Conservation (phyloP, 1,139 yeast genomes). For the Geotrichum macrosporum region DNA sequence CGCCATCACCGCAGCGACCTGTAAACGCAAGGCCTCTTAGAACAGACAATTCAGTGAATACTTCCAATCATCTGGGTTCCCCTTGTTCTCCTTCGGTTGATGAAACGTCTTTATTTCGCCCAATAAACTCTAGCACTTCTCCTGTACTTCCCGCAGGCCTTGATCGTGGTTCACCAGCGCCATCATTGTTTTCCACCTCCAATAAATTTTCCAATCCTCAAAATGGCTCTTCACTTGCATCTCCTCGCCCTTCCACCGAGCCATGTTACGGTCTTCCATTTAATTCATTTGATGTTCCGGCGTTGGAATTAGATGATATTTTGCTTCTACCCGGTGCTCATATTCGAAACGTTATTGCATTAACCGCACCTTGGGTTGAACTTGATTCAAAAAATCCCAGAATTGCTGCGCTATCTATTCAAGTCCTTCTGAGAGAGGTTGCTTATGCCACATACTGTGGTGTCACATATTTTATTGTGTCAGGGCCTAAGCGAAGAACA, state of each 20-base stretch:
- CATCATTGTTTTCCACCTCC: conserved; percentile 19
- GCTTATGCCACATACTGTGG: conserved; percentile 58
- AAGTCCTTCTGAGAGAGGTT: conserved; percentile 53
- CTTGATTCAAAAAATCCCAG: conserved; percentile 49
- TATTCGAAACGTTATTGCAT: conserved; percentile 44
- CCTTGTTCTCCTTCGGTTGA: conserved; percentile 18
- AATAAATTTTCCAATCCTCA: conserved; percentile 13
- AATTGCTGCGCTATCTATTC: conserved; percentile 50
- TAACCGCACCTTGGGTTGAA: conserved; percentile 62
- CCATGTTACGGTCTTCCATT: conserved; percentile 15
- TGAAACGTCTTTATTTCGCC: conserved; percentile 15
- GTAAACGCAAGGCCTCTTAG: conserved; percentile 12
- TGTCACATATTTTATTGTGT: conserved; percentile 47
- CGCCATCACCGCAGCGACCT: conserved; percentile 13
- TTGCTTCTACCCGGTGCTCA: conserved; percentile 40
- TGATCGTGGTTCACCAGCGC: conserved; percentile 19
- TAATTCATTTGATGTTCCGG: conserved; percentile 20
- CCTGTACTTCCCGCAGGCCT: conserved; percentile 6
- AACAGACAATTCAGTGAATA: conserved; percentile 4
- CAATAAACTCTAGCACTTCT: conserved; percentile 12
- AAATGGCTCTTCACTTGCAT: conserved; percentile 14
- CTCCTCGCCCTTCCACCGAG: conserved; percentile 10
- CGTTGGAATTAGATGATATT: conserved; percentile 31
- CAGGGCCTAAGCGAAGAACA: conserved; percentile 57
- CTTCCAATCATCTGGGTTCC: neutral